phyloP scores from a whole-genome alignment of 805 yeast species.

The Lachancea sp. region DNA sequence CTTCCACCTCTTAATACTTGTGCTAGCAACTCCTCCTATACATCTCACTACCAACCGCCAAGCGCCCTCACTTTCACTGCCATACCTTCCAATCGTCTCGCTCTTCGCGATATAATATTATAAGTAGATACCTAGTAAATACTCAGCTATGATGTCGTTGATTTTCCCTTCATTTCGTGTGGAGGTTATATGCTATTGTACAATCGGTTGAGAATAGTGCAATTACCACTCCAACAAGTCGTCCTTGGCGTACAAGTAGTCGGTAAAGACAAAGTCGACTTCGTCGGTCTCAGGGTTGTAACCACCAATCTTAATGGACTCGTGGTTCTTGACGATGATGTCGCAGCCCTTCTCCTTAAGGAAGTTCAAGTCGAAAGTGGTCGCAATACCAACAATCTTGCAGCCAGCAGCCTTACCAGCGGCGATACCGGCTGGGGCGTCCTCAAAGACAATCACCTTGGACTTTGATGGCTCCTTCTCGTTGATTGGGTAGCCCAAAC shows the following conservation, averaged over 20 bases:
- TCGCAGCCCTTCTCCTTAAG: constrained; percentile 75
- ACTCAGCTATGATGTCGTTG: too few species aligned
- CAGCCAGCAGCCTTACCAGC: constrained; percentile 86
- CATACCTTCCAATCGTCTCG: too few species aligned
- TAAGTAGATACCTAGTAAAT: too few species aligned
- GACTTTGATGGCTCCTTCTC: constrained; percentile 34
- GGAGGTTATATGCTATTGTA: constrained; percentile 4
- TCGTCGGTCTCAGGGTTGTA: constrained; percentile 41
- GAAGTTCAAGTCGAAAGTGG: constrained; percentile 64
- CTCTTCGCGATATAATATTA: too few species aligned
- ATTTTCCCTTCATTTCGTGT: background rate
- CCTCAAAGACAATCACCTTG: constrained; percentile 68
- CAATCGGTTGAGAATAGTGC: background rate
- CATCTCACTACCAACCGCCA: too few species aligned
- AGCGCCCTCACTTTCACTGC: too few species aligned
- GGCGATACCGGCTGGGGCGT: constrained; percentile 80
- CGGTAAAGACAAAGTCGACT: constrained; percentile 34
- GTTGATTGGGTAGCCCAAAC: constrained; percentile 34
- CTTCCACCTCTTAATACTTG: too few species aligned
- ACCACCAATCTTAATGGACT: constrained; percentile 51
- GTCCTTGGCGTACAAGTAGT: constrained; percentile 36
- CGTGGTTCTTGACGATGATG: constrained; percentile 70
- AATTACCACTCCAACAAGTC: constrained; percentile 32
- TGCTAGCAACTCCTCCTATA: too few species aligned
- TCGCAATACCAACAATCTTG: constrained; percentile 73